Evolutionary conservation across 2,329 filamentous ascomycete genomes (phyloP).

Genomic region (Penicillium sp.): DNA sequence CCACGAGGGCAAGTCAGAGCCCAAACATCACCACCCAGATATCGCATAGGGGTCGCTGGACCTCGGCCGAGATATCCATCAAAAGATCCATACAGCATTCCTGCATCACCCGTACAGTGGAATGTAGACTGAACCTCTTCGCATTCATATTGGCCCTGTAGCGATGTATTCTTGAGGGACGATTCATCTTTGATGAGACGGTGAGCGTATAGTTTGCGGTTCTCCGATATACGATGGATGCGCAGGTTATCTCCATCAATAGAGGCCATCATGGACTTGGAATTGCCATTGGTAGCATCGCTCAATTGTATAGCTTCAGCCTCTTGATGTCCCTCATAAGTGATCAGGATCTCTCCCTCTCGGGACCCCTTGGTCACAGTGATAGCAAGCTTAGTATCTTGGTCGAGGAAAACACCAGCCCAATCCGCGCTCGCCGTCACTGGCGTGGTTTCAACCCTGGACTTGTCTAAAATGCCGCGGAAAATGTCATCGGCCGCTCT

Average conservation of each 20-base stretch:
- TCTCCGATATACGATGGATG: conserved; percentile 28
- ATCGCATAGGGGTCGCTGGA: conserved; percentile 35
- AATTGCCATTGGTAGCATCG: conserved; percentile 13
- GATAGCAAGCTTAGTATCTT: conserved; percentile 32
- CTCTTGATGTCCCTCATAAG: conserved; percentile 25
- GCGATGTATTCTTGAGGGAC: conserved; percentile 3
- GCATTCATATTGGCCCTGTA: conserved; percentile 34
- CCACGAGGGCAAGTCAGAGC: conserved; percentile 36
- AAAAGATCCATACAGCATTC: conserved; percentile 42
- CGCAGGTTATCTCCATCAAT: conserved; percentile 30
- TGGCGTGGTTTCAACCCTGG: conserved; percentile 5
- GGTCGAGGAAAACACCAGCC: conserved; percentile 39
- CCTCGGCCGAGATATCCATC: conserved; percentile 42
- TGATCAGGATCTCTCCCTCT: conserved; percentile 27
- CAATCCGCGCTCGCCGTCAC: conserved; percentile 23
- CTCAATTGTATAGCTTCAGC: conserved; percentile 23
- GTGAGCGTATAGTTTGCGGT: conserved; percentile 24
- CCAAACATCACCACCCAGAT: conserved; percentile 41
- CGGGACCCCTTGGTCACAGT: conserved; percentile 22
- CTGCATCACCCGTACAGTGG: conserved; percentile 31
- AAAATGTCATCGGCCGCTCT: conserved; percentile 29
- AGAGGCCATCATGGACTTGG: conserved; percentile 21
- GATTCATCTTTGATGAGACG: conserved; percentile 16
- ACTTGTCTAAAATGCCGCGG: conserved; percentile 25
- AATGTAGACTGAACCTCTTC: conserved; percentile 38